Base-by-base conservation (phyloP, 768 basidiomycete species). In the Suillus ampliporus region DNA sequence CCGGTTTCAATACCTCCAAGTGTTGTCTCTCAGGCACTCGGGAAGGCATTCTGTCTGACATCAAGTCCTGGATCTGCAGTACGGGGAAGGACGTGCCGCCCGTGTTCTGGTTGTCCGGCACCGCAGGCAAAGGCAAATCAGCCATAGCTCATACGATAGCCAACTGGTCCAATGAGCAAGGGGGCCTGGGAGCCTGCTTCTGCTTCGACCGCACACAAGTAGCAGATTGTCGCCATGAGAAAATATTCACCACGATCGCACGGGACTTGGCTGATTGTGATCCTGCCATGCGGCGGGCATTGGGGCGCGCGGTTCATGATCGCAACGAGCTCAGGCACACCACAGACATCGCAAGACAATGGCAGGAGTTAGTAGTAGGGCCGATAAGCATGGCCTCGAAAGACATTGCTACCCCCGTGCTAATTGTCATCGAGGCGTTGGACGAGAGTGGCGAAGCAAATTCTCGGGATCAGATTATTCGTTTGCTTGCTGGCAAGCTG, bases 141-240 rank as follows among this genome's bases (percentile, higher is more conserved):
- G 34, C 65, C 11, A 57, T 70, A 26, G 67, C 69, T n/a, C 58
- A 68, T 38, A 62, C 67, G 2, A 61, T 64, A 21, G 62, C 69
- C 44, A 10, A 58, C 17, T 51, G 46, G 43, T 63, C 64, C 31
- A 26, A 62, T 15, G 43, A 64, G 14, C 35, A 60, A 14, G 53
- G 58, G 14, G 57, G 62, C 21, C 53, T 71, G 2, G 67, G 67
- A 34, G 60, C 69, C 15, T 52, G 52, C 1, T 53, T 68, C 40
- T 67, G 64, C 44, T 63, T 68, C 37, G 61, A 67, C 19, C 50
- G 48, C 3, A 43, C 67, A n/a, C 64, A 64, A 17, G 4, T 4
- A 26, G 17, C 35, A 0, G 54, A 57, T 13, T 17, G 7, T 19
- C 17, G 35, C 35, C 35, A 38, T 10, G 54, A 57, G 19, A 57